phyloP scores from a whole-genome alignment of 441 rosid species.

The Corymbia calophylla region DNA sequence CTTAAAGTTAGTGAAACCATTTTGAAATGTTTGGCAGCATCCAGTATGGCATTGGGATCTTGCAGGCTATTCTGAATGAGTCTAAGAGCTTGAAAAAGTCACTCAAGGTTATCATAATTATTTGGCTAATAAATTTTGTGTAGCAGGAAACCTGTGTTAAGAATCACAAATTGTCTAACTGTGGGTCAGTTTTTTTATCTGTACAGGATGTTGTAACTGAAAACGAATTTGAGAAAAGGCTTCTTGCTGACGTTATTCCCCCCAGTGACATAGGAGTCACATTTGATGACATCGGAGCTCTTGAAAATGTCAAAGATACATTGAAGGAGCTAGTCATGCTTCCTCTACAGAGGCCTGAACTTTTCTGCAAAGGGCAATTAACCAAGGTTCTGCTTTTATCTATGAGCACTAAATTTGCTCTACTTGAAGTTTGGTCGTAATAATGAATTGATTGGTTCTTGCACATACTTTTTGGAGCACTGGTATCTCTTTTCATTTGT shows the following conservation, averaged over 20 bases:
- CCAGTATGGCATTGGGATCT: conserved; percentile 59
- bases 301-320: conserved; percentile 91
- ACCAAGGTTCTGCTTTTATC: conserved; percentile 51
- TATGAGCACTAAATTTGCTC: not conserved
- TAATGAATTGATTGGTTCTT: not conserved
- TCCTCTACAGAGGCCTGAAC: conserved; percentile 89
- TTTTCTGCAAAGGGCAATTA: conserved; percentile 89
- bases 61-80: conserved; percentile 69
- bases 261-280: conserved; percentile 93
- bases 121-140: not conserved
- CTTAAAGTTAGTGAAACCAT: conserved; percentile 9
- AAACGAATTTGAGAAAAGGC: conserved; percentile 93
- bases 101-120: conserved; percentile 48
- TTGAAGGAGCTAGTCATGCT: conserved; percentile 95
- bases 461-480: not conserved
- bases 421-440: not conserved
- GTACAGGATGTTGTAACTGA: conserved; percentile 87
- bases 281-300: conserved; percentile 89
- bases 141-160: not conserved
- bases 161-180: not conserved
- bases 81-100: conserved; percentile 78
- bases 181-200: not conserved
- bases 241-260: conserved; percentile 86
- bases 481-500: not conserved
- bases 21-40: conserved; percentile 54